Evolutionary conservation across 768 basidiomycete species (phyloP).

Genomic region (Chalciporus pseudorubinellus): DNA sequence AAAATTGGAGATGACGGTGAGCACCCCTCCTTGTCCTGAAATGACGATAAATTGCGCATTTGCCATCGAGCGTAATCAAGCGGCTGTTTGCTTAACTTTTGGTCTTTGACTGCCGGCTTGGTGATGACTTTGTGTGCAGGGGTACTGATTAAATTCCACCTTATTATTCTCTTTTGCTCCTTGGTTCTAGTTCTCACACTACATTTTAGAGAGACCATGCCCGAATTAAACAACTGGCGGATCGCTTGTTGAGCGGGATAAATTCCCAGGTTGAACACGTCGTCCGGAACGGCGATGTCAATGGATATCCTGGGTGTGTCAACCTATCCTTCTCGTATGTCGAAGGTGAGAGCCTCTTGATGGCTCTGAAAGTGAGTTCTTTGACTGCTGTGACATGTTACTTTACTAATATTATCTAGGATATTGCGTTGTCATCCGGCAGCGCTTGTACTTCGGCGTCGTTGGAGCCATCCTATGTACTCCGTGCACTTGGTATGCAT

Average conservation of each 20-base stretch:
- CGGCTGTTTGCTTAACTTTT: constrained; percentile 31
- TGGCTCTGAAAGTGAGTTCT: constrained; percentile 85
- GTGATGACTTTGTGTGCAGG: constrained; percentile 83
- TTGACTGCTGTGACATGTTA: neutral
- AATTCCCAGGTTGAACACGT: constrained; percentile 85
- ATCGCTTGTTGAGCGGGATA: constrained; percentile 79
- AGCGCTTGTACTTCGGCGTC: constrained; percentile 99
- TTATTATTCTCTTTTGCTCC: neutral
- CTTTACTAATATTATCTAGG: constrained; percentile 43
- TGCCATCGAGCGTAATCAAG: constrained; percentile 39
- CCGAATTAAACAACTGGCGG: constrained; percentile 69
- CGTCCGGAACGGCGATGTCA: constrained; percentile 87
- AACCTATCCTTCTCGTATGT: constrained; percentile 96
- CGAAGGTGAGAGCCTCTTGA: constrained; percentile 94
- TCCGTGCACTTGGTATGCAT: constrained; percentile 79
- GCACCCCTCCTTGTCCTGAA: constrained; percentile 35
- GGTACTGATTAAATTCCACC: constrained; percentile 66
- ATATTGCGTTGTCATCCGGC: constrained; percentile 95
- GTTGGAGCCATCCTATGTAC: constrained; percentile 95
- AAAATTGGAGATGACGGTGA: constrained; percentile 87
- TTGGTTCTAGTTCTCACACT: constrained; percentile 6
- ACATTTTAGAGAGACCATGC: constrained; percentile 71
- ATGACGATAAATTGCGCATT: constrained; percentile 52
- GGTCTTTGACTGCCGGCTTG: constrained; percentile 43
- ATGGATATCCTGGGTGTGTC: constrained; percentile 94